Evolutionary conservation across 2,329 filamentous ascomycete species (phyloP).

Genomic region (Cladosporium sp.): DNA sequence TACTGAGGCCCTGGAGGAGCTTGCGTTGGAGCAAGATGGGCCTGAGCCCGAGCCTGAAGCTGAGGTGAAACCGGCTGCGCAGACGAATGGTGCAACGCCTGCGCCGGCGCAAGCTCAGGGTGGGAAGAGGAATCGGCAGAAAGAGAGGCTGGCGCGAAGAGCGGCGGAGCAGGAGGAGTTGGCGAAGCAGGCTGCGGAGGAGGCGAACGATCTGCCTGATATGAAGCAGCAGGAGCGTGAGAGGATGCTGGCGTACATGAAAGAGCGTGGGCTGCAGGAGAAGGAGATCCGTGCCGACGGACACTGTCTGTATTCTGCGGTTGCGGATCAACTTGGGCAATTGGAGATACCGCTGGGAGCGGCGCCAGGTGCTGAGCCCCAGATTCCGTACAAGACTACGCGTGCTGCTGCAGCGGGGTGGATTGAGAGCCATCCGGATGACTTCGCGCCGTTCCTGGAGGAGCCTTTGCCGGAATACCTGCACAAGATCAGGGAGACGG

Average conservation of each 20-base stretch:
- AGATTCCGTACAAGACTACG: constrained; percentile 57
- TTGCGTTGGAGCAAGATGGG: constrained; percentile 1
- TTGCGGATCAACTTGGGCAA: constrained; percentile 72
- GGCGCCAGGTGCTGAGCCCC: constrained; percentile 13
- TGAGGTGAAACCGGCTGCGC: neutral
- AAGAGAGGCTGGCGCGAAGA: constrained; percentile 81
- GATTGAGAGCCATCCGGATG: constrained; percentile 66
- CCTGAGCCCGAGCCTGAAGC: neutral
- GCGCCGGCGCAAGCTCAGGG: neutral
- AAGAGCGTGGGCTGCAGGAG: constrained; percentile 59
- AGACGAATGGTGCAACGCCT: neutral
- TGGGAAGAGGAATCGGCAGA: constrained; percentile 78
- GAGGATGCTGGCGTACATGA: constrained; percentile 64
- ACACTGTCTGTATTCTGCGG: constrained; percentile 87
- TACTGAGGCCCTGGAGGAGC: constrained; percentile 4
- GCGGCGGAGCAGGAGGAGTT: constrained; percentile 75
- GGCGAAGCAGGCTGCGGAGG: constrained; percentile 60
- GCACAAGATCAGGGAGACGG: constrained; percentile 72
- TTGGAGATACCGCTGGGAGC: constrained; percentile 38
- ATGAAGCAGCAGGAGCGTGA: constrained; percentile 63
- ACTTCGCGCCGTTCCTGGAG: constrained; percentile 83
- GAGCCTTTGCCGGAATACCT: constrained; percentile 70
- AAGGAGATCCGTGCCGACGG: constrained; percentile 82
- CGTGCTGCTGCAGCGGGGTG: constrained; percentile 68
- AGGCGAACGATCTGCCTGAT: constrained; percentile 70